Conservation (phyloP, 2,329 filamentous ascomycete genomes). For the Pseudocercospora cruenta region DNA sequence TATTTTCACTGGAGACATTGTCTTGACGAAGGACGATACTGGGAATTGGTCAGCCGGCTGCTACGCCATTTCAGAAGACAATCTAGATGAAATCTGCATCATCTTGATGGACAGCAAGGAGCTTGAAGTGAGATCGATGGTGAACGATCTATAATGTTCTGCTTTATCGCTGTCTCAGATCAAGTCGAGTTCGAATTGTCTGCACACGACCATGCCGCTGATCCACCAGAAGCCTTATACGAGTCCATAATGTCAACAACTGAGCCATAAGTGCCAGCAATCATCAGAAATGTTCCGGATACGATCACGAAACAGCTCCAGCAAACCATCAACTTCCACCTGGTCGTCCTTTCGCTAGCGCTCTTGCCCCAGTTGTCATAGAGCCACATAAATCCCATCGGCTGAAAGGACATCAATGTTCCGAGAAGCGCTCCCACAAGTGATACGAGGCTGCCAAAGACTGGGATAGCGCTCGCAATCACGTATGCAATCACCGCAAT, state of each 20-base stretch:
- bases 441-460: conserved; percentile 32
- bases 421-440: conserved; percentile 33
- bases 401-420: conserved; percentile 33
- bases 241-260: conserved; percentile 46
- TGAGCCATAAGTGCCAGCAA: conserved; percentile 51
- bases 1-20: too few species aligned
- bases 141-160: too few species aligned
- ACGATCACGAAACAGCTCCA: conserved; percentile 40
- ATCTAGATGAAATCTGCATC: too few species aligned
- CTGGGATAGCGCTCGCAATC: conserved; percentile 32
- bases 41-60: too few species aligned
- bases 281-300: conserved; percentile 46
- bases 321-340: conserved; percentile 15
- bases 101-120: too few species aligned
- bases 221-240: conserved; percentile 10
- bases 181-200: conserved; percentile 37
- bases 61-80: too few species aligned
- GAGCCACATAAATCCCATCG: conserved; percentile 48
- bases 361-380: conserved; percentile 46
- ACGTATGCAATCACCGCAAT: conserved; percentile 30
- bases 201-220: conserved; percentile 28
- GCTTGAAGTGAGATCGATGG: too few species aligned
- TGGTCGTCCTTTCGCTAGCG: conserved; percentile 12
- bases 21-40: too few species aligned
- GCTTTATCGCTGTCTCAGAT: too few species aligned